These are phyloP conservation scores for Sugiyamaella xylanicola DNA, from an alignment of 1,139 yeast species.

Conservation along the genomic window DNA sequence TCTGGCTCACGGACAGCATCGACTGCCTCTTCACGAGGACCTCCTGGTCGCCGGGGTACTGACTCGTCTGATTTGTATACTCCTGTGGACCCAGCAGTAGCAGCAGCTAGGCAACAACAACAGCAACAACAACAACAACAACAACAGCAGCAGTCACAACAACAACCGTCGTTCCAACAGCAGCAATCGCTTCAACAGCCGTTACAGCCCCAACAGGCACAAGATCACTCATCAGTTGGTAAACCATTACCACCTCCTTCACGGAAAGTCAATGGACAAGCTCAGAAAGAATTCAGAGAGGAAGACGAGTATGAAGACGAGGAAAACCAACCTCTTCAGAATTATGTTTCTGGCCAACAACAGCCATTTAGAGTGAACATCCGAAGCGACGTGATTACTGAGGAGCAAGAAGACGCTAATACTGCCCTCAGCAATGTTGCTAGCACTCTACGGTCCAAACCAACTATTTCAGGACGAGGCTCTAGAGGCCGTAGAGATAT, in stretches of 20 bases:
- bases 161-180: not conserved
- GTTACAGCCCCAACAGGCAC: not conserved
- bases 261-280: constrained; percentile 48
- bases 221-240: constrained; percentile 29
- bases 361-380: constrained; percentile 37
- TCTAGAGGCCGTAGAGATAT: constrained; percentile 50
- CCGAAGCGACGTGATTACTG: constrained; percentile 41
- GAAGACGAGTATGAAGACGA: constrained; percentile 25
- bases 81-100: constrained; percentile 10
- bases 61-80: constrained; percentile 13
- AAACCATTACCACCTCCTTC: constrained; percentile 74
- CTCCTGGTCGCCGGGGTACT: constrained; percentile 7
- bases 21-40: not conserved
- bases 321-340: constrained; percentile 20
- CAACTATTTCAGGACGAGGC: constrained; percentile 38
- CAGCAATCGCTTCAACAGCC: constrained; percentile 4
- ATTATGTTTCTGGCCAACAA: constrained; percentile 20
- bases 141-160: constrained; percentile 11
- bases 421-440: constrained; percentile 40
- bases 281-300: constrained; percentile 1
- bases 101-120: not conserved
- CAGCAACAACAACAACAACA: constrained; percentile 5
- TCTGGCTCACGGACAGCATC: not conserved
- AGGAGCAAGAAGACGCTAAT: constrained; percentile 37
- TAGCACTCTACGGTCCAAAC: constrained; percentile 37